These are phyloP conservation scores for Aspergillus fumigatiaffinis DNA, from an alignment of 2,329 filamentous ascomycete species.

Conservation along the genomic window DNA sequence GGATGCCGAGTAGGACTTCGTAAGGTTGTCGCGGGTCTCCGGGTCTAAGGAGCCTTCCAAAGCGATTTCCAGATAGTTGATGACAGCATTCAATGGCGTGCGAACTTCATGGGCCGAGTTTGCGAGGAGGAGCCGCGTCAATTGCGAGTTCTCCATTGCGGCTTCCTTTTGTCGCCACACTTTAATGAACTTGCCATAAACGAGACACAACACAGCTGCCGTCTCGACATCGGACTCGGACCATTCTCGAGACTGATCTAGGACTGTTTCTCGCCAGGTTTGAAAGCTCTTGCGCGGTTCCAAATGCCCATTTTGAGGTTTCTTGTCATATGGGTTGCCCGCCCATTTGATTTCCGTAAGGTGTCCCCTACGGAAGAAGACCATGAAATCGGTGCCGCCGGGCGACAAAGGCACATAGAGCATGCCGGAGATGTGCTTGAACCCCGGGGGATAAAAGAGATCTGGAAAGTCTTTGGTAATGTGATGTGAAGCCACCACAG, in stretches of 20 bases:
- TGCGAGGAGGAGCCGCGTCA: constrained; percentile 73
- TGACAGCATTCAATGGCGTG: constrained; percentile 87
- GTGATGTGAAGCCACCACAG: constrained; percentile 75
- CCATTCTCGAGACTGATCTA: constrained; percentile 84
- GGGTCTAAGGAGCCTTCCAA: constrained; percentile 74
- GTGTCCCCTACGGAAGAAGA: constrained; percentile 78
- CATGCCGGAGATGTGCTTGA: constrained; percentile 71
- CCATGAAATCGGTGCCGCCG: constrained; percentile 78
- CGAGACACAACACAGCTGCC: constrained; percentile 78
- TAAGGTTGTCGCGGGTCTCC: constrained; percentile 79
- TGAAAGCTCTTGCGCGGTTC: constrained; percentile 80
- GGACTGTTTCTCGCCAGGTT: constrained; percentile 73
- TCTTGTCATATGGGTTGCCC: constrained; percentile 56
- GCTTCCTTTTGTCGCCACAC: constrained; percentile 91
- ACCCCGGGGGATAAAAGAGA: constrained; percentile 72
- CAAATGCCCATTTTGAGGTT: constrained; percentile 70
- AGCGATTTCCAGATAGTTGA: constrained; percentile 90
- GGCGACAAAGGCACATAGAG: constrained; percentile 76
- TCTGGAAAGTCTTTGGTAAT: constrained; percentile 75
- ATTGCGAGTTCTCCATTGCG: constrained; percentile 73
- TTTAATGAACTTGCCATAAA: constrained; percentile 87
- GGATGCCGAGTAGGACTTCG: constrained; percentile 82
- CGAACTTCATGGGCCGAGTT: constrained; percentile 91
- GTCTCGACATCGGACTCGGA: constrained; percentile 85
- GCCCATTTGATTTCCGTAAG: constrained; percentile 75